A percentile compares a stretch with the other conserved stretches of the same genome.
phyloP scores from a whole-genome alignment of 1,284 basidiomycete species.

The Gymnopus androsaceus region DNA sequence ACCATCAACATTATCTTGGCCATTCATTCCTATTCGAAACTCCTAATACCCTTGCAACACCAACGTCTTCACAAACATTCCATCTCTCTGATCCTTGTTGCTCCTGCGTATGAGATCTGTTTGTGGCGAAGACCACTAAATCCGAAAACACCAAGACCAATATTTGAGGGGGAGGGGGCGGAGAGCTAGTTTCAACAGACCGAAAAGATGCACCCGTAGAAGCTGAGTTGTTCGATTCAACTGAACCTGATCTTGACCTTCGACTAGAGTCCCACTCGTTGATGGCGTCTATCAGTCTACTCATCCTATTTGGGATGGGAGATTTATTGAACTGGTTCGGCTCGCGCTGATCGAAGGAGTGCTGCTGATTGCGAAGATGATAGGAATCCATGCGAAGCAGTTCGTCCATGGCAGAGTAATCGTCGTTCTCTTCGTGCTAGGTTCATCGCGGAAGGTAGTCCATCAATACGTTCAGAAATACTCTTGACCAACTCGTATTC shows the following conservation, averaged over 20 bases:
- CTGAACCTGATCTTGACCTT: slow-evolving; percentile 47
- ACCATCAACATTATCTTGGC: too few relatives aligned
- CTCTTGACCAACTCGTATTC: slow-evolving; percentile 74
- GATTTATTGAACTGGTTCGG: too few relatives aligned
- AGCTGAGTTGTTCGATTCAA: slow-evolving; percentile 45
- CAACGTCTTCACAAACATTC: slow-evolving; percentile 51
- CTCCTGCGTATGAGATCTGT: slow-evolving; percentile 28
- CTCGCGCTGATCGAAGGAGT: too few relatives aligned
- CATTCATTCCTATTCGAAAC: slow-evolving; percentile 30
- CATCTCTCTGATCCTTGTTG: slow-evolving; percentile 35
- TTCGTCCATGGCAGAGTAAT: slow-evolving; percentile 68
- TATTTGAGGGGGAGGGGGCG: slow-evolving; percentile 29
- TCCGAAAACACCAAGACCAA: slow-evolving; percentile 73
- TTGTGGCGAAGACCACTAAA: slow-evolving; percentile 54
- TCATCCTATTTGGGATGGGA: slow-evolving; percentile 19
- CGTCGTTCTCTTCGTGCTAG: slow-evolving; percentile 73
- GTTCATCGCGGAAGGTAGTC: slow-evolving; percentile 49
- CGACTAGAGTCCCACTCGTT: slow-evolving; percentile 42
- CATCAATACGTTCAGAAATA: slow-evolving; percentile 61
- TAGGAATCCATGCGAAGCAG: slow-evolving; percentile 37
- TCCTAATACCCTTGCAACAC: slow-evolving; percentile 57
- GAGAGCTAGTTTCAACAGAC: slow-evolving; percentile 23
- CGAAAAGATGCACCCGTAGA: slow-evolving; percentile 30
- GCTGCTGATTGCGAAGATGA: background rate
- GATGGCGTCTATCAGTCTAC: slow-evolving; percentile 42